These are phyloP conservation scores for Beauveria sp. DNA, from an alignment of 2,329 filamentous ascomycete species.

Conservation along the genomic window DNA sequence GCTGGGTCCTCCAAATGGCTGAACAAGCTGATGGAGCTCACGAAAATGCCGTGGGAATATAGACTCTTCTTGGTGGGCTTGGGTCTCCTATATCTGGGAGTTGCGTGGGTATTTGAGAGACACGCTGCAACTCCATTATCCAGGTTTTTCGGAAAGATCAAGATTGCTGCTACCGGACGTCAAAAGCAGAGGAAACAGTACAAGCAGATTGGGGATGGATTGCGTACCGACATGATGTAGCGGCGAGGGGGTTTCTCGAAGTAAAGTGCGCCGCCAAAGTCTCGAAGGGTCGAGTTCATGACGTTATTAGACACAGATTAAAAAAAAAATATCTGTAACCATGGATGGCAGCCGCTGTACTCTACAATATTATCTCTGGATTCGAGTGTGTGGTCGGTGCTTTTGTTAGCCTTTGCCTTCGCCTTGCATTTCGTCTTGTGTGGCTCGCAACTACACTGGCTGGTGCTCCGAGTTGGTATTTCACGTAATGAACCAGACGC, in stretches of 20 bases:
- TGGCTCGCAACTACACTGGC: too few relatives aligned
- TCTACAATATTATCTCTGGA: too few relatives aligned
- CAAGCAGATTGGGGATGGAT: not conserved
- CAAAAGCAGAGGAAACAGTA: slow-evolving; percentile 7
- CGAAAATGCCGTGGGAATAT: slow-evolving; percentile 64
- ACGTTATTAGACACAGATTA: too few relatives aligned
- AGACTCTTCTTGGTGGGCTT: slow-evolving; percentile 64
- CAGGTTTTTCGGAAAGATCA: not conserved
- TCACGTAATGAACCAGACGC: too few relatives aligned
- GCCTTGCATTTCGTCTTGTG: too few relatives aligned
- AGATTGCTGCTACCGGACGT: not conserved
- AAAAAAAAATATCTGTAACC: too few relatives aligned
- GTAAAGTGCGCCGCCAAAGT: not conserved
- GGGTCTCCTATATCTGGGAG: slow-evolving; percentile 64
- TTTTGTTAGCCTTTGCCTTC: too few relatives aligned
- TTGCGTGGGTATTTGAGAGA: slow-evolving; percentile 13
- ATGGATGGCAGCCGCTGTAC: too few relatives aligned
- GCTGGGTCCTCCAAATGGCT: slow-evolving; percentile 65
- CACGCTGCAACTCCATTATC: not conserved
- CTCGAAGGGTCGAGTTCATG: too few relatives aligned
- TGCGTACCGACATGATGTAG: not conserved
- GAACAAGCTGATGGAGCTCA: slow-evolving; percentile 74
- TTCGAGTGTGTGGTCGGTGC: too few relatives aligned
- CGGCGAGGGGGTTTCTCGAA: not conserved
- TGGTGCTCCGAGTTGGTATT: too few relatives aligned